Evolutionary conservation across 1,284 basidiomycete genomes (phyloP).

Genomic region (Entoloma clypeatum): DNA sequence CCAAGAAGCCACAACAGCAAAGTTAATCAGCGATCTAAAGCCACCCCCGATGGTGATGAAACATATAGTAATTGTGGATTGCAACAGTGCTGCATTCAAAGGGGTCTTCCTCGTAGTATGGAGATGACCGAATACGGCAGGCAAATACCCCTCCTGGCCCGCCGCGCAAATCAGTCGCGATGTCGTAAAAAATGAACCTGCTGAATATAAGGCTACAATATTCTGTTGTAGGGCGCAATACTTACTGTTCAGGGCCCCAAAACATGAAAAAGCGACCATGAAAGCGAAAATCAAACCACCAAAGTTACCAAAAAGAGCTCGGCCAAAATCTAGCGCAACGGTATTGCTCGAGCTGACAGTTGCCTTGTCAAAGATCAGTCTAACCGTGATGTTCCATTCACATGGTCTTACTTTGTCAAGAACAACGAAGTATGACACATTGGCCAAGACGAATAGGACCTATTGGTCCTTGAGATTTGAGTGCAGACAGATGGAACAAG

Average conservation of each 20-base stretch:
- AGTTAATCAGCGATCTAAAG: conserved; percentile 85
- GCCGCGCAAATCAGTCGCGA: conserved; percentile 87
- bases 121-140: conserved; percentile 73
- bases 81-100: conserved; percentile 78
- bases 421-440: conserved; percentile 90
- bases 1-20: conserved; percentile 86
- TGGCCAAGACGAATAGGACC: conserved; percentile 77
- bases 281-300: conserved; percentile 87
- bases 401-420: conserved; percentile 67
- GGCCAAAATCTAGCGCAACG: conserved; percentile 93
- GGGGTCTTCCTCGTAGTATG: conserved; percentile 78
- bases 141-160: conserved; percentile 85
- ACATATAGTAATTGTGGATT: conserved; percentile 66
- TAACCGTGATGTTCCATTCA: background rate
- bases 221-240: conserved; percentile 1
- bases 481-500: background rate
- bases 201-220: conserved; percentile 11
- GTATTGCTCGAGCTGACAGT: conserved; percentile 83
- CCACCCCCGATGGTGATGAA: conserved; percentile 87
- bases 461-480: conserved; percentile 23
- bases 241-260: conserved; percentile 84
- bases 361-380: conserved; percentile 31
- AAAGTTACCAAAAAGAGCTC: conserved; percentile 77
- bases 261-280: conserved; percentile 92
- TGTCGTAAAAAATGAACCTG: conserved; percentile 79